Percentiles rank a stretch among this genome's conserved stretches.
Evolutionary conservation across 768 basidiomycete genomes (phyloP).

Genomic region (Serendipita vermifera): DNA sequence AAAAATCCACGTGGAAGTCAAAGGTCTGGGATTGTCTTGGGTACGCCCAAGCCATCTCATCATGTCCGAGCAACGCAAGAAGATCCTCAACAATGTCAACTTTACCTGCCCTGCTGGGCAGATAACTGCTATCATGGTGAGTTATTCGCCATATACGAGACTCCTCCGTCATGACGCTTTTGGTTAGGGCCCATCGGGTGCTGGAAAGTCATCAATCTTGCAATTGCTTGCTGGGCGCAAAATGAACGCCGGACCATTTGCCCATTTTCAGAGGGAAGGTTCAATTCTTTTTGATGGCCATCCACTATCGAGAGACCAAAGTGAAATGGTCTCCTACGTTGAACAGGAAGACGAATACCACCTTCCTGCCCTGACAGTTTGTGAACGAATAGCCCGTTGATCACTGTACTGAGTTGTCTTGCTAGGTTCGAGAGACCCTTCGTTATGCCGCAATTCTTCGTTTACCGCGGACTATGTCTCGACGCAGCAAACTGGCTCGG

Average conservation of each 20-base stretch:
- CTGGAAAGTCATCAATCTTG: slow-evolving; percentile 26
- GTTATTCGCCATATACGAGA: background rate
- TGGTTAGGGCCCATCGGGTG: slow-evolving; percentile 18
- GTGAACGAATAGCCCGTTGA: background rate
- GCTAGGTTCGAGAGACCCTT: slow-evolving; percentile 24
- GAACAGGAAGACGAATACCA: slow-evolving; percentile 32
- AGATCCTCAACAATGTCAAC: slow-evolving; percentile 25
- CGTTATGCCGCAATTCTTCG: slow-evolving; percentile 30
- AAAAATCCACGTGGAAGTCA: slow-evolving; percentile 24
- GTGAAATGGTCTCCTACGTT: slow-evolving; percentile 24
- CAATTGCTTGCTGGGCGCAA: slow-evolving; percentile 26
- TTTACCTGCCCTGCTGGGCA: slow-evolving; percentile 25
- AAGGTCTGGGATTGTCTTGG: slow-evolving; percentile 12
- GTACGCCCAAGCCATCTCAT: slow-evolving; percentile 4
- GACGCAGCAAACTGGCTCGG: slow-evolving; percentile 27
- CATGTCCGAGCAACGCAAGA: slow-evolving; percentile 17
- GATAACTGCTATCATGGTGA: slow-evolving; percentile 26
- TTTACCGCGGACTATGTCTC: slow-evolving; percentile 24
- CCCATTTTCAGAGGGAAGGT: slow-evolving; percentile 23
- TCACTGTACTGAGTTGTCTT: slow-evolving; percentile 13
- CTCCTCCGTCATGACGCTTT: background rate
- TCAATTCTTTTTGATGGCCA: slow-evolving; percentile 23
- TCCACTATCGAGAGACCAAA: slow-evolving; percentile 12
- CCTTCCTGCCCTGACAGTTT: slow-evolving; percentile 25
- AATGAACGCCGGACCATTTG: slow-evolving; percentile 21